Base-by-base conservation (phyloP, 331 rosid species). In the Spiraea crenata region DNA sequence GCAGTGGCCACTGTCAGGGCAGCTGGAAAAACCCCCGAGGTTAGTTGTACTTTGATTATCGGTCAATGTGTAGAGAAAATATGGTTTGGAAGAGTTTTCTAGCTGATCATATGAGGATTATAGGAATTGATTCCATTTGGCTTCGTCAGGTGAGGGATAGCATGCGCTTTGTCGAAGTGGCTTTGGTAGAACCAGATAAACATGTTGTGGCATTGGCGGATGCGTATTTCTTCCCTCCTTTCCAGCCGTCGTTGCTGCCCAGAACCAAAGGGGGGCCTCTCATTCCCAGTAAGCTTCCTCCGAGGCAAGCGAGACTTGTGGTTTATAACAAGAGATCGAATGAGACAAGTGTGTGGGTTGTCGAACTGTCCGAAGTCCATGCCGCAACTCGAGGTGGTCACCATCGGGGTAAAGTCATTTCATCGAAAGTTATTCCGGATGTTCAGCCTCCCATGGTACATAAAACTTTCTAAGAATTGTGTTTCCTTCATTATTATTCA, bases 11-110 rank as follows among this genome's bases (percentile, higher is more conserved):
- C 97, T 65, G 97, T 93, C 72, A 82, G 98, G 74, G 97, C 97
- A 71, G 98, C 98, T 78, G 98, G 97, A 81, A 82, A 85, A 49
- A 93, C 98, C 71, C 97, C 97, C 50, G 98, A 90, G 98, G 98
- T 93, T 81, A 65, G 62, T 71, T 20, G 3, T 31, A 11, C 3
- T 47, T 37, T 3, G 25, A 45, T 70, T n/a, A 12, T 81, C 58
- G 40, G 9, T 72, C 37, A 9, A 69, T 50, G 63, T 40, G 62
- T 48, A 16, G 38, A 19, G n/a, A 39, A 50, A 66, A 58, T 7
- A 58, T 58, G 45, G 64, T 42, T 35, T 66, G 72, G 72, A 49
- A 25, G 31, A 0, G 31, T 25, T 25, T 25, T 2, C 2, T 25
- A 25, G 39, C 10, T 49, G 56, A 13, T 51, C 25, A 59, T 69